A percentile compares a stretch with the other conserved stretches of the same genome.
Evolutionary conservation across 2,329 filamentous ascomycete genomes (phyloP).

Genomic region (Ophiostoma tasmaniense): DNA sequence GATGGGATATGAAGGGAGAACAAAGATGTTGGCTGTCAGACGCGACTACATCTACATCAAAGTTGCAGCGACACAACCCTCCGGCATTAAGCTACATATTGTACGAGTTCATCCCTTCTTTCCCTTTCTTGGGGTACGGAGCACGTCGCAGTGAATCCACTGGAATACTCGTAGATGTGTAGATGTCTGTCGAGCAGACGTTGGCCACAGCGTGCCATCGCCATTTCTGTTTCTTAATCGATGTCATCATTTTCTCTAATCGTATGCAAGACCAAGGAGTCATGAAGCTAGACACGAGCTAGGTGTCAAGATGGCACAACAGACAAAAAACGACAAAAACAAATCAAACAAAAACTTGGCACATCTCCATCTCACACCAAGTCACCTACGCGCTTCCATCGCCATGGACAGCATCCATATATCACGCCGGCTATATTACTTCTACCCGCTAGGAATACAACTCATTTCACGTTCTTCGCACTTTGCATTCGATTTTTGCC

Average conservation of each 20-base stretch:
- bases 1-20: too few relatives aligned
- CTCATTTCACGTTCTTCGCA: neutral
- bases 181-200: neutral
- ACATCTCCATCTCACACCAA: neutral
- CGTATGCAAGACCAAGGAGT: slow-evolving; percentile 1
- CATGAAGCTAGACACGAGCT: neutral
- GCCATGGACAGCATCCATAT: slow-evolving; percentile 1
- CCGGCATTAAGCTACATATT: neutral
- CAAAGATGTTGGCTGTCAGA: neutral
- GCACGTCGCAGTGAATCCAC: neutral
- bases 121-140: neutral
- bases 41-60: neutral
- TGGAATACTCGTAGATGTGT: neutral
- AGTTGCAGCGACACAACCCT: neutral
- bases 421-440: neutral
- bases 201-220: neutral
- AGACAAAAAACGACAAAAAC: neutral
- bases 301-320: neutral
- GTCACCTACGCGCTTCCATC: neutral
- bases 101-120: neutral
- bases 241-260: neutral
- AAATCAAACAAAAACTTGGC: neutral
- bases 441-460: neutral
- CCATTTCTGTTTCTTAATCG: neutral
- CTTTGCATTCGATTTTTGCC: neutral